phyloP scores from a whole-genome alignment of 805 yeast genomes.

The Tetrapisispora namnaoensis region DNA sequence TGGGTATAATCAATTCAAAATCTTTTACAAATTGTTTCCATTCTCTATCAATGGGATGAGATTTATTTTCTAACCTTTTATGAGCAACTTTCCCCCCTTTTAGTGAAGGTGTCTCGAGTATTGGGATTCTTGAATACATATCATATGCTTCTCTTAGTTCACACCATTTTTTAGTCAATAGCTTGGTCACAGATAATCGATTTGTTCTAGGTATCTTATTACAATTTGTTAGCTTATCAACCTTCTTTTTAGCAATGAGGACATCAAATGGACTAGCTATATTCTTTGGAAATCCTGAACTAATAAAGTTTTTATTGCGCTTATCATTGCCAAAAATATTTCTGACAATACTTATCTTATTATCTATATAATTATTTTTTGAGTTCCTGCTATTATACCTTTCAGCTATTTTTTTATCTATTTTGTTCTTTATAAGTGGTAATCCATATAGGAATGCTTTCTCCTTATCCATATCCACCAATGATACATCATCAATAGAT shows the following conservation, averaged over 20 bases:
- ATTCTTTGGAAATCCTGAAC: slow-evolving; percentile 10
- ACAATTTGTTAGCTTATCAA: not conserved
- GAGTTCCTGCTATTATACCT: not conserved
- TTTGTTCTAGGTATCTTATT: not conserved
- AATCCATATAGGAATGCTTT: not conserved
- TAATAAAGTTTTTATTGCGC: slow-evolving; percentile 8
- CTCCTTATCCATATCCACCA: not conserved
- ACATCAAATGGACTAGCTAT: slow-evolving; percentile 15
- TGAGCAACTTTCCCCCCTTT: slow-evolving; percentile 41
- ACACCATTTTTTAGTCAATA: slow-evolving; percentile 58
- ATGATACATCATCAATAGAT: not conserved
- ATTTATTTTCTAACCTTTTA: slow-evolving; percentile 35
- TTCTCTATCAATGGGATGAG: slow-evolving; percentile 32
- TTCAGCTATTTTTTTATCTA: not conserved
- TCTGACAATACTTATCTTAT: slow-evolving; percentile 12
- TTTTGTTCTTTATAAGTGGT: not conserved
- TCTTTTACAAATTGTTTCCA: slow-evolving; percentile 11
- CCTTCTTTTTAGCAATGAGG: not conserved
- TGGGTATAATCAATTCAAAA: slow-evolving; percentile 12
- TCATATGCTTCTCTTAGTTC: slow-evolving; percentile 49
- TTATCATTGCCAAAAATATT: slow-evolving; percentile 14
- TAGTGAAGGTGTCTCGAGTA: slow-evolving; percentile 34
- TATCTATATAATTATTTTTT: slow-evolving; percentile 10
- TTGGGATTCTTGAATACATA: slow-evolving; percentile 37
- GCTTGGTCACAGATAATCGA: slow-evolving; percentile 41